These are phyloP conservation scores for Tetrahymena malaccensis DNA, from an alignment of 73 alveolate genomes.

Conservation along the genomic window DNA sequence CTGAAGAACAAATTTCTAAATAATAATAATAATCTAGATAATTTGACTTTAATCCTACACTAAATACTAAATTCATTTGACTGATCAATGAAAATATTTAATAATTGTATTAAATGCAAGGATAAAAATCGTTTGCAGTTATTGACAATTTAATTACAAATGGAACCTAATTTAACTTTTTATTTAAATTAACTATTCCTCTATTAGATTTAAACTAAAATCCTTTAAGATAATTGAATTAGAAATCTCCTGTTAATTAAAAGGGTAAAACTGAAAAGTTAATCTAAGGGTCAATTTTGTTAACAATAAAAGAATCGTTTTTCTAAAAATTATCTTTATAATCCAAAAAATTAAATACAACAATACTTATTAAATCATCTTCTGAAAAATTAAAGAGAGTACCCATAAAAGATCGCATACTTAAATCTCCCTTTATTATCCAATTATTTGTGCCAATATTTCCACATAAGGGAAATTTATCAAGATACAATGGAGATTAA, in stretches of 20 bases:
- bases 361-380: neutral
- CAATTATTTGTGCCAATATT: neutral
- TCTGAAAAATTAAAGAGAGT: neutral
- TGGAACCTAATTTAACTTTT: neutral
- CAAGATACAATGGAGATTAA: neutral
- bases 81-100: neutral
- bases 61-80: too few species aligned
- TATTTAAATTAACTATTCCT: neutral
- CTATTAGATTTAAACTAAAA: neutral
- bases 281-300: neutral
- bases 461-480: neutral
- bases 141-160: neutral
- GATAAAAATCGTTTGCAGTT: too few species aligned
- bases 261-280: neutral
- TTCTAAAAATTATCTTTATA: neutral
- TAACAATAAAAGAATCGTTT: neutral
- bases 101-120: too few species aligned
- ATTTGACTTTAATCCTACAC: neutral
- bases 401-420: neutral
- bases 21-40: neutral
- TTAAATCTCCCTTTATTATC: neutral
- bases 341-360: neutral
- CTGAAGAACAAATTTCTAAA: neutral
- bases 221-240: neutral
- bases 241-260: neutral